phyloP scores from a whole-genome alignment of 495 filamentous ascomycete species.

The Durotheca rogersii region DNA sequence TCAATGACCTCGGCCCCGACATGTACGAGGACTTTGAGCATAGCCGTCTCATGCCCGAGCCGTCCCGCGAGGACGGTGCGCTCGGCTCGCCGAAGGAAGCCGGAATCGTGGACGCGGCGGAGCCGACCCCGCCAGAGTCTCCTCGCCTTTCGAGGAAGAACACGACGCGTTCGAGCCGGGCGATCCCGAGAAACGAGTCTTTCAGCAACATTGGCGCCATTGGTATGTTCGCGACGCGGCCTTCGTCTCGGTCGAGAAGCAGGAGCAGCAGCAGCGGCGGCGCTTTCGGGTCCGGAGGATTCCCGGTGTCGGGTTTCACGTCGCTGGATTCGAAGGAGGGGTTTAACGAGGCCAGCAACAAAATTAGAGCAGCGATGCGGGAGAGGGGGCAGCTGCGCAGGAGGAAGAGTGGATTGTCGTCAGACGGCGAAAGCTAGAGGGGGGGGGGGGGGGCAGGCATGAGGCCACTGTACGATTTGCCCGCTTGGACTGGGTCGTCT shows the following conservation, averaged over 20 bases:
- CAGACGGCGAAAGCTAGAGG: constrained; percentile 29
- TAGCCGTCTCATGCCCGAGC: constrained; percentile 68
- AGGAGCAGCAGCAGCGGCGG: constrained; percentile 69
- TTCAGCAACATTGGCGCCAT: constrained; percentile 85
- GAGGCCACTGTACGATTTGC: constrained; percentile 2
- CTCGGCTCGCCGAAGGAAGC: constrained; percentile 22
- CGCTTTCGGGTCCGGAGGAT: constrained; percentile 58
- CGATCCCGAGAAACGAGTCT: constrained; percentile 83
- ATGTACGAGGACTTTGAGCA: constrained; percentile 96
- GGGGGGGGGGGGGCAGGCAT: constrained; percentile 27
- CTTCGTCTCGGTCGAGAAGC: constrained; percentile 68
- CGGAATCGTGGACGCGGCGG: constrained; percentile 16
- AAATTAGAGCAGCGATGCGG: constrained; percentile 84
- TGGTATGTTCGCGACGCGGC: constrained; percentile 84
- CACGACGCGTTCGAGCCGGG: constrained; percentile 48
- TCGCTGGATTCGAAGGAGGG: constrained; percentile 67
- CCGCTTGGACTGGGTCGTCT: neutral
- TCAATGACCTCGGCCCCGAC: constrained; percentile 94
- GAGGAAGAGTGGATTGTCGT: constrained; percentile 55
- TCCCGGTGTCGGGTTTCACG: constrained; percentile 72
- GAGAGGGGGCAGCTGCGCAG: constrained; percentile 75
- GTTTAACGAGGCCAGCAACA: constrained; percentile 79
- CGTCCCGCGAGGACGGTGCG: constrained; percentile 36
- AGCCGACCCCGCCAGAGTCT: constrained; percentile 33
- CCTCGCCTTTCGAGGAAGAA: constrained; percentile 35